Conservation (phyloP, 768 basidiomycete species). For the Kwoniella newhampshirensis region DNA sequence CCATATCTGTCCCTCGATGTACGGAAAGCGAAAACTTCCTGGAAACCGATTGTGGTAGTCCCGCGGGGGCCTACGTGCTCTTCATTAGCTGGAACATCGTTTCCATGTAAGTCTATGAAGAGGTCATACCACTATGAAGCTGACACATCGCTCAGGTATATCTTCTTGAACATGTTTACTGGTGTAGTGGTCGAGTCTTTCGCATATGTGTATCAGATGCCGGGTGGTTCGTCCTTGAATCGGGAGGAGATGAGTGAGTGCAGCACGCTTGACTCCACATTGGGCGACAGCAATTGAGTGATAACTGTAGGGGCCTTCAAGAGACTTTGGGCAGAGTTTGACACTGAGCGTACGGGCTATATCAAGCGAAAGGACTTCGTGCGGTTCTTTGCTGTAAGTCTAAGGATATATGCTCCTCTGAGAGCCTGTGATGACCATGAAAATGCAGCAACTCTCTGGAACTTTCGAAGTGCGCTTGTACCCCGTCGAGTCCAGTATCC, state of each 20-base stretch:
- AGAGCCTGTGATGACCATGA: constrained; percentile 2
- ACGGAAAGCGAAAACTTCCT: constrained; percentile 60
- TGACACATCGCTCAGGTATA: constrained; percentile 64
- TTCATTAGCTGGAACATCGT: constrained; percentile 95
- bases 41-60: constrained; percentile 84
- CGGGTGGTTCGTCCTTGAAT: constrained; percentile 72
- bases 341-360: constrained; percentile 74
- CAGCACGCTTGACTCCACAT: too few species aligned
- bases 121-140: background rate
- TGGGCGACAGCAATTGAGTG: constrained; percentile 6
- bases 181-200: constrained; percentile 96
- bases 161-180: constrained; percentile 94
- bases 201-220: constrained; percentile 88
- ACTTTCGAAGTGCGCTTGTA: constrained; percentile 87
- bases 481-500: constrained; percentile 66
- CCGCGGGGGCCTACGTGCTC: constrained; percentile 74
- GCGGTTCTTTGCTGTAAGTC: constrained; percentile 76
- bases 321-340: constrained; percentile 85
- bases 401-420: background rate
- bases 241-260: constrained; percentile 80
- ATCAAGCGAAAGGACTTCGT: constrained; percentile 70
- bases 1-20: constrained; percentile 75
- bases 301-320: constrained; percentile 65
- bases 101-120: constrained; percentile 66
- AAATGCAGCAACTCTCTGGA: constrained; percentile 69